These are phyloP conservation scores for Fusarium sp. DNA, from an alignment of 2,329 filamentous ascomycete species.

Conservation along the genomic window DNA sequence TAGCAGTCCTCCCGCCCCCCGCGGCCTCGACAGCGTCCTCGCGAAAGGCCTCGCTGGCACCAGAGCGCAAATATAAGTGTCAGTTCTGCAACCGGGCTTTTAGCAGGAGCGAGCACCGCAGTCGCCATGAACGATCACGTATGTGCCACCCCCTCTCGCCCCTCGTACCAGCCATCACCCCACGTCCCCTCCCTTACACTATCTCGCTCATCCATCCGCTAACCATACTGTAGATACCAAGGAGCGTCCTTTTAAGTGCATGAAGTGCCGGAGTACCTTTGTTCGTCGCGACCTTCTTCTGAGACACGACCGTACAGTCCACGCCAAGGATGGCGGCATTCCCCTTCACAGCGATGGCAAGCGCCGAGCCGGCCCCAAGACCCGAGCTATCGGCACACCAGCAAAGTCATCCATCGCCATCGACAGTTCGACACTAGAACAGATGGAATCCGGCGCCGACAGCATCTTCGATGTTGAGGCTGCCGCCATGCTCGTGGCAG, in stretches of 20 bases:
- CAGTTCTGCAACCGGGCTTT: constrained; percentile 98
- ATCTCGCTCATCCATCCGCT: constrained; percentile 35
- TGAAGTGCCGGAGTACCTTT: constrained; percentile 98
- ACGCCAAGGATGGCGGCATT: constrained; percentile 96
- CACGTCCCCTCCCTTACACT: constrained; percentile 15
- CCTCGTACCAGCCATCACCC: constrained; percentile 20
- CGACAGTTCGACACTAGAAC: constrained; percentile 88
- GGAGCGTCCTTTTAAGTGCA: constrained; percentile 97
- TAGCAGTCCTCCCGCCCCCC: constrained; percentile 73
- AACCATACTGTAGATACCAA: constrained; percentile 81
- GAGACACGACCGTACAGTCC: constrained; percentile 96
- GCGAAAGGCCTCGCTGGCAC: constrained; percentile 80
- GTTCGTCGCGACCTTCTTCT: constrained; percentile 96
- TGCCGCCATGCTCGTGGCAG: constrained; percentile 97
- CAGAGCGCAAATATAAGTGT: constrained; percentile 99
- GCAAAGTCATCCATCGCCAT: constrained; percentile 83
- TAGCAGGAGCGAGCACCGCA: constrained; percentile 96
- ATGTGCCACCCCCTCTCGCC: constrained; percentile 64
- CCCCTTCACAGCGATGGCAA: constrained; percentile 96
- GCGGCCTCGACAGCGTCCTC: constrained; percentile 77
- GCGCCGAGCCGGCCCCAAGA: constrained; percentile 80
- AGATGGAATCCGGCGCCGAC: constrained; percentile 91
- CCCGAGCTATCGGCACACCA: constrained; percentile 71
- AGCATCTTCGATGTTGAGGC: constrained; percentile 96
- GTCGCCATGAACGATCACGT: constrained; percentile 97